Evolutionary conservation across 2,329 filamentous ascomycete genomes (phyloP).

Genomic region (Penicillium sp.): DNA sequence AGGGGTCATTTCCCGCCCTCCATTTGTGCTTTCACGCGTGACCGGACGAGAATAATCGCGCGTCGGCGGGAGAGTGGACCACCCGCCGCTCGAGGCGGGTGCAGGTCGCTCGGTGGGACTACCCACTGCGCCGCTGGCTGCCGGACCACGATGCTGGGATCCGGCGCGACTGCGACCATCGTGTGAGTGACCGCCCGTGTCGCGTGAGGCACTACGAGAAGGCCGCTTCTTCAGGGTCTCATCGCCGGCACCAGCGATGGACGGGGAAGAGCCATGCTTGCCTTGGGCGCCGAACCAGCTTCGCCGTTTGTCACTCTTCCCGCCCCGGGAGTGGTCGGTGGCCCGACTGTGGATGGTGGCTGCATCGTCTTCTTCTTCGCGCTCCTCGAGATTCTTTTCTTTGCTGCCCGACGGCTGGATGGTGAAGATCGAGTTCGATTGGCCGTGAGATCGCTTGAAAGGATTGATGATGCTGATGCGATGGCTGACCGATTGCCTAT

Average conservation of each 20-base stretch:
- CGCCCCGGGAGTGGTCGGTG: constrained; percentile 35
- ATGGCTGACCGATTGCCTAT: constrained; percentile 40
- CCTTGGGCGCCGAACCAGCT: constrained; percentile 41
- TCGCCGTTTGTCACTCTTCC: constrained; percentile 38
- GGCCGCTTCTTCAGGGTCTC: constrained; percentile 26
- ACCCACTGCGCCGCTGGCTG: constrained; percentile 12
- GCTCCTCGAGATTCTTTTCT: constrained; percentile 21
- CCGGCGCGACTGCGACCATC: constrained; percentile 29
- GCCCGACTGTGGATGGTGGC: constrained; percentile 39
- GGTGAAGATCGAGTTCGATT: constrained; percentile 37
- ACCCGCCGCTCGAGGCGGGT: constrained; percentile 28
- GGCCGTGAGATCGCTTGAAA: constrained; percentile 41
- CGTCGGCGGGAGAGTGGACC: constrained; percentile 35
- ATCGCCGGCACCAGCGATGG: constrained; percentile 25
- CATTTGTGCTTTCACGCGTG: constrained; percentile 29
- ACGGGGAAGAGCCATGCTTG: constrained; percentile 35
- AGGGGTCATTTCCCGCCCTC: constrained; percentile 31
- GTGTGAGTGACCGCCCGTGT: constrained; percentile 26
- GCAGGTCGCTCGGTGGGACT: constrained; percentile 16
- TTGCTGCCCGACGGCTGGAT: constrained; percentile 30
- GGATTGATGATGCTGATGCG: constrained; percentile 45
- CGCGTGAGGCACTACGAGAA: constrained; percentile 30
- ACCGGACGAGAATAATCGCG: constrained; percentile 35
- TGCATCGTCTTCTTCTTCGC: constrained; percentile 33
- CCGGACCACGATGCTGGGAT: constrained; percentile 27